A percentile compares a stretch with the other conserved stretches of the same genome.
phyloP scores from a whole-genome alignment of 1,284 basidiomycete species.

The Coniophora puteana region DNA sequence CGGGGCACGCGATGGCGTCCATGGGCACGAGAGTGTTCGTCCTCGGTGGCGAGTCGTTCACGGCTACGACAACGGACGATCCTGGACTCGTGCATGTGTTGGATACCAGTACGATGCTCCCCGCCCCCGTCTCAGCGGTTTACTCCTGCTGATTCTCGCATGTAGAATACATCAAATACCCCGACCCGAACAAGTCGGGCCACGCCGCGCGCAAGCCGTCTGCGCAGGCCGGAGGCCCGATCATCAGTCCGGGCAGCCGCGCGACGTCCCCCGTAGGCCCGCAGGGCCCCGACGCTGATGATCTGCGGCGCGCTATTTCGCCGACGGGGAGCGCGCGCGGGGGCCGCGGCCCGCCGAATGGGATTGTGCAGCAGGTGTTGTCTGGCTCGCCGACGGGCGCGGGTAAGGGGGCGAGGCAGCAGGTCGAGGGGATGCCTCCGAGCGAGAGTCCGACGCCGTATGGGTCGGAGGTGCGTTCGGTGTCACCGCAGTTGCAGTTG shows the following conservation, averaged over 20 bases:
- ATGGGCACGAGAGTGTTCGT: slow-evolving; percentile 89
- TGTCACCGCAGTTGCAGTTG: slow-evolving; percentile 44
- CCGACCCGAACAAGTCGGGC: slow-evolving; percentile 54
- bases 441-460: slow-evolving; percentile 26
- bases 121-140: slow-evolving; percentile 9
- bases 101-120: slow-evolving; percentile 76
- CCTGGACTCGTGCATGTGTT: slow-evolving; percentile 83
- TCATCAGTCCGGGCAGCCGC: slow-evolving; percentile 31
- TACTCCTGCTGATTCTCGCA: slow-evolving; percentile 8
- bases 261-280: slow-evolving; percentile 54
- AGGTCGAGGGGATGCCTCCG: slow-evolving; percentile 36
- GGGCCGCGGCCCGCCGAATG: slow-evolving; percentile 41
- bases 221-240: slow-evolving; percentile 25
- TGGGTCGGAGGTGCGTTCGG: slow-evolving; percentile 42
- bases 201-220: slow-evolving; percentile 39
- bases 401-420: too few species aligned
- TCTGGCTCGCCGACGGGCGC: slow-evolving; percentile 47
- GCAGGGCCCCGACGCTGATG: slow-evolving; percentile 43
- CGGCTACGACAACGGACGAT: slow-evolving; percentile 75
- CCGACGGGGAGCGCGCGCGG: slow-evolving; percentile 42
- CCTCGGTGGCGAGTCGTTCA: slow-evolving; percentile 91
- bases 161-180: slow-evolving; percentile 92
- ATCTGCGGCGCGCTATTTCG: slow-evolving; percentile 62
- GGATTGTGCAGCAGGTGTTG: slow-evolving; percentile 36
- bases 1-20: slow-evolving; percentile 94